These are phyloP conservation scores for Globisporangium apiculatum DNA, from an alignment of 352 stramenopile species.

Conservation along the genomic window DNA sequence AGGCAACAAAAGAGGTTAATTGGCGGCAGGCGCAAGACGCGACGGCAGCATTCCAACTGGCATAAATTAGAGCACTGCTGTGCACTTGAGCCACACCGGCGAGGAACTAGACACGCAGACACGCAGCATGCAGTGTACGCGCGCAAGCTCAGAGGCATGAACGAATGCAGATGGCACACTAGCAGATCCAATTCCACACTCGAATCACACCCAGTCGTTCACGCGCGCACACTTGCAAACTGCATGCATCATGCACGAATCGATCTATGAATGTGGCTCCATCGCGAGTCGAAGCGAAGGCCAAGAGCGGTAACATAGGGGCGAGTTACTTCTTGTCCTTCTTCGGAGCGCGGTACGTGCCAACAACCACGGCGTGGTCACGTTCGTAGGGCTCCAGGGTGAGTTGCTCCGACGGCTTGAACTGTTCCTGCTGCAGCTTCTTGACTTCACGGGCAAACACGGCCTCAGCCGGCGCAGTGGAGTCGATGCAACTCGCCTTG, in stretches of 20 bases:
- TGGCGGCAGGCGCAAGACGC: slow-evolving; percentile 2
- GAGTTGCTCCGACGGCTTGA: slow-evolving; percentile 98
- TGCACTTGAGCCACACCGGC: not conserved
- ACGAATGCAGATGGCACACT: not conserved
- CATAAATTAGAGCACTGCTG: slow-evolving; percentile 17
- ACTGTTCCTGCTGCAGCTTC: slow-evolving; percentile 98
- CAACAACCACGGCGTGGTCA: slow-evolving; percentile 98
- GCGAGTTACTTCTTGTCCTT: slow-evolving; percentile 91
- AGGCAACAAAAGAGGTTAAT: slow-evolving; percentile 5
- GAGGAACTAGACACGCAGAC: not conserved
- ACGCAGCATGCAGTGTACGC: not conserved
- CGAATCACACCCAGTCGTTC: not conserved
- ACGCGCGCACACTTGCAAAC: slow-evolving; percentile 7
- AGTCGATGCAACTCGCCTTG: slow-evolving; percentile 99
- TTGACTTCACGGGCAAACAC: slow-evolving; percentile 97
- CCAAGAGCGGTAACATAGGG: slow-evolving; percentile 8
- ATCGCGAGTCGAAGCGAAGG: slow-evolving; percentile 5
- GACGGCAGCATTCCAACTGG: slow-evolving; percentile 12
- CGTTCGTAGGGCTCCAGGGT: slow-evolving; percentile 99
- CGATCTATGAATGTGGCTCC: slow-evolving; percentile 20
- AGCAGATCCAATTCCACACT: not conserved
- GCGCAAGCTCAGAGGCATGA: not conserved
- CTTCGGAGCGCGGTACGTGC: slow-evolving; percentile 92
- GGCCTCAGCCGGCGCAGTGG: slow-evolving; percentile 95
- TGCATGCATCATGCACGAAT: slow-evolving; percentile 3